Evolutionary conservation across 83 land plant species (phyloP), one percentile per base, ranked within the genome.

Genomic region (Picea abies): DNA sequence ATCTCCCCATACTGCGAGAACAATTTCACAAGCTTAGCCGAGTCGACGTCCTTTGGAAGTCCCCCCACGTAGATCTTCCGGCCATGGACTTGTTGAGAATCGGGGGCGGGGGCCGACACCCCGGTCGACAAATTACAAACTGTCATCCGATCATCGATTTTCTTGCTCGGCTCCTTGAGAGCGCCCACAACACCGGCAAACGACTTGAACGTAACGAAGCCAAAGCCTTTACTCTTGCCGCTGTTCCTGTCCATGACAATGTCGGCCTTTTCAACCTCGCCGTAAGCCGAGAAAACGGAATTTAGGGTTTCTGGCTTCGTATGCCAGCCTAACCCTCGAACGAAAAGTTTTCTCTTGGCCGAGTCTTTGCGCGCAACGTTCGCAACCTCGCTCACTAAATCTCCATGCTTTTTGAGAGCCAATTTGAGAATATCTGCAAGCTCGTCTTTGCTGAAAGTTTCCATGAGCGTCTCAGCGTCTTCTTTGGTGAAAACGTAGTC

Each of bases 271-370:
- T 95, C 95, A 37, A 97, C 82, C 26, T 95, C 94, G 19, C 99
- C 99, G 70, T 84, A 97, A 76, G 86, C 73, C 19, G 98, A 86
- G 80, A 97, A 97, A 80, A 97, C 83, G 20, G 79, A 4, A 56
- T 89, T 90, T 78, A 97, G 86, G 25, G 87, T 71, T 4, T 97
- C 99, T 11, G 90, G 80, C 63, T 92, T 95, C 71, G 96, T 95
- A 58, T 97, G 98, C 95, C 96, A 95, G 8, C 95, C 95, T 22
- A 97, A 87, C 58, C 98, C 98, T 29, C 98, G 91, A 79, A 97
- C 90, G 79, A 97, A 97, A 61, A 97, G 93, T 95, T 97, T 97
- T 19, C 99, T 88, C 78, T 93, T 93, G 25, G 94, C 72, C 3
- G 87, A 82, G 80, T 97, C 99, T 7, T 84, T 81, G 79, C 92